Conservation (phyloP, 352 stramenopile genomes). For the Pythium sp. region DNA sequence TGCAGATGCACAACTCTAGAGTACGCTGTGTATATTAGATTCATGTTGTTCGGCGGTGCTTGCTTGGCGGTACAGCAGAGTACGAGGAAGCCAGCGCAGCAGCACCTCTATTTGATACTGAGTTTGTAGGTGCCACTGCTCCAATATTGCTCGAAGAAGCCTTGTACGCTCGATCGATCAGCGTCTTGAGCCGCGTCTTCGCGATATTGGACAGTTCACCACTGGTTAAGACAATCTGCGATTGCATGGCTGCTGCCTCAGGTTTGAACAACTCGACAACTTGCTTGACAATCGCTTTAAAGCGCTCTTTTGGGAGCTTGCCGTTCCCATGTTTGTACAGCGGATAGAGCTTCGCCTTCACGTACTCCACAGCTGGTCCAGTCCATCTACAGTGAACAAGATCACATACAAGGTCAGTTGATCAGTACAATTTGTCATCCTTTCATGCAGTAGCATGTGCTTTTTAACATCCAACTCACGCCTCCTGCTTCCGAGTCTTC, state of each 20-base stretch:
- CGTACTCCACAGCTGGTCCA: slow-evolving; percentile 72
- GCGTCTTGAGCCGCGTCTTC: slow-evolving; percentile 67
- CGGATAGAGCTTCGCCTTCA: slow-evolving; percentile 79
- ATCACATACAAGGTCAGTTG: not conserved
- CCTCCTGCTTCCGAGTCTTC: slow-evolving; percentile 42
- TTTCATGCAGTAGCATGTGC: slow-evolving; percentile 1
- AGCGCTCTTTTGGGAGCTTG: slow-evolving; percentile 68
- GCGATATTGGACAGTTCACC: slow-evolving; percentile 51
- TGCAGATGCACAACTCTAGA: not conserved
- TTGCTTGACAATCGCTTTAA: slow-evolving; percentile 79
- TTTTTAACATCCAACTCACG: slow-evolving; percentile 26
- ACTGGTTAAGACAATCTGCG: slow-evolving; percentile 33
- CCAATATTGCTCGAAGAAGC: slow-evolving; percentile 15
- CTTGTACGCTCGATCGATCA: slow-evolving; percentile 73
- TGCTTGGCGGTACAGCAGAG: slow-evolving; percentile 36
- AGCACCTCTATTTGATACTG: slow-evolving; percentile 19
- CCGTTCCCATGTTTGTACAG: slow-evolving; percentile 64
- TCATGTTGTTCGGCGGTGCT: slow-evolving; percentile 33
- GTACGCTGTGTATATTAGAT: not conserved
- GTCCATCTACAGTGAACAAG: slow-evolving; percentile 18
- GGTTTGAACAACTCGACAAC: slow-evolving; percentile 52
- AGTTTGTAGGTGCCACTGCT: slow-evolving; percentile 4
- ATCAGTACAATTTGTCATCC: not conserved
- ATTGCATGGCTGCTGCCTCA: slow-evolving; percentile 64
- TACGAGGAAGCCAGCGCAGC: slow-evolving; percentile 29